Evolutionary conservation across 108 stramenopile species (phyloP), one percentile per base, ranked within the genome.

Genomic region (Schizochytrium sp.): DNA sequence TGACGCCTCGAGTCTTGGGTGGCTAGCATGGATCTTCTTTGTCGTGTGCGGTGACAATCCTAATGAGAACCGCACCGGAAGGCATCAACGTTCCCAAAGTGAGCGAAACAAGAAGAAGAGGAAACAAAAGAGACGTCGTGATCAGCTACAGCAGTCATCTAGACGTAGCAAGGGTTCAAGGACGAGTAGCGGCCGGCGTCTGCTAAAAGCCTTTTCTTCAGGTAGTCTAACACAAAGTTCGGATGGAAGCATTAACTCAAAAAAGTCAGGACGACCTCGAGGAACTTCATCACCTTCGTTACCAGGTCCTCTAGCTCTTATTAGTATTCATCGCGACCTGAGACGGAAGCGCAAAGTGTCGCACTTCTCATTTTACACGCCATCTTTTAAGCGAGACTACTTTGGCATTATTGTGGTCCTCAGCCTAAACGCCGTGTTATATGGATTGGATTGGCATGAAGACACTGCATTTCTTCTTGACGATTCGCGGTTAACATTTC

Each of bases 301-400:
- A 44, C 64, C 64, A 8, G 64, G 64, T 8, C 64, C 64, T 7
- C 64, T 69, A 12, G 15, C 44, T 0, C 64, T 69, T 2, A 69
- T 69, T 38, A 44, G 42, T 8, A 44, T 44, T 44, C 64, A 69
- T 44, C 64, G 64, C 19, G 19, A 69, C 42, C 64, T 69, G 10
- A 38, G 64, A 44, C 64, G 64, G 1, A 38, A 44, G 19, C 64
- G 64, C 19, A 8, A 38, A 8, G 42, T 8, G 3, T 38, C 40
- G 0, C 64, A 44, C 64, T 69, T 69, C 44, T 44, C 64, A 38
- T 69, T 69, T 69, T 69, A 69, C 64, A 44, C 64, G 15, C 0
- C 7, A 69, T 69, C 64, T 38, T 69, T 69, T 44, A 69, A 69
- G 64, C 64, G 64, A 38, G 64, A 69, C 64, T 69, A 69, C 28